These are phyloP conservation scores for Candida alai DNA, from an alignment of 805 yeast species.

Conservation along the genomic window DNA sequence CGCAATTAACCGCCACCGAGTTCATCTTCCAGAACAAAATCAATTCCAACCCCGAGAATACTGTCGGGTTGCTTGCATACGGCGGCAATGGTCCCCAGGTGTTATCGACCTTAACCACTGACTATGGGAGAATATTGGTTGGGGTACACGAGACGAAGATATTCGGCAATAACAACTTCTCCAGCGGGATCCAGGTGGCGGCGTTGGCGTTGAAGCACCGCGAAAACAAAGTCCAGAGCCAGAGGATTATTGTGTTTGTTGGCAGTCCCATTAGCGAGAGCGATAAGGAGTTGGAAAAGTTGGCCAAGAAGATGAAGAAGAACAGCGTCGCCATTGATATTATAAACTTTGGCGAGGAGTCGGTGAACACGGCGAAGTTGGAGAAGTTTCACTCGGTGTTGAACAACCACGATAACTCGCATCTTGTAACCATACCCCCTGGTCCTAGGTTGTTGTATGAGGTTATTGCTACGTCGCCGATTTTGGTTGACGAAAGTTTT, in stretches of 20 bases:
- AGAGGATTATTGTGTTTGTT: slow-evolving; percentile 83
- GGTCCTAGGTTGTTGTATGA: slow-evolving; percentile 85
- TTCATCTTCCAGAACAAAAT: slow-evolving; percentile 81
- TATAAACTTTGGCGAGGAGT: slow-evolving; percentile 88
- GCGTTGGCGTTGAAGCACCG: slow-evolving; percentile 89
- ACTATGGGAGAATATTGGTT: slow-evolving; percentile 77
- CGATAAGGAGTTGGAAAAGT: slow-evolving; percentile 68
- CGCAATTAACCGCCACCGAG: slow-evolving; percentile 88
- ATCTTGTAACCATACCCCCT: slow-evolving; percentile 82
- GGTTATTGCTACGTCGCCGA: slow-evolving; percentile 70
- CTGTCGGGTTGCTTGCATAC: slow-evolving; percentile 86
- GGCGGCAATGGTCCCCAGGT: slow-evolving; percentile 85
- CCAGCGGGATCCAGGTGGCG: slow-evolving; percentile 90
- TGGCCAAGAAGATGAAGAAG: slow-evolving; percentile 91
- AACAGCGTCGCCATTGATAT: slow-evolving; percentile 87
- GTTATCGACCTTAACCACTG: slow-evolving; percentile 82
- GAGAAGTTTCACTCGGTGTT: slow-evolving; percentile 74
- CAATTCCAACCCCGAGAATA: slow-evolving; percentile 86
- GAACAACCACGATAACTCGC: slow-evolving; percentile 74
- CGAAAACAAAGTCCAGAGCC: slow-evolving; percentile 88
- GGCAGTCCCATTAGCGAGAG: slow-evolving; percentile 78
- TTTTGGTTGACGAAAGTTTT: slow-evolving; percentile 64
- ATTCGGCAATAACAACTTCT: slow-evolving; percentile 61
- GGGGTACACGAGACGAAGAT: slow-evolving; percentile 81
- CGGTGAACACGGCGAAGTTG: slow-evolving; percentile 68